Evolutionary conservation across 306 rosid genomes (phyloP).

Genomic region (Bauhinia variegata): DNA sequence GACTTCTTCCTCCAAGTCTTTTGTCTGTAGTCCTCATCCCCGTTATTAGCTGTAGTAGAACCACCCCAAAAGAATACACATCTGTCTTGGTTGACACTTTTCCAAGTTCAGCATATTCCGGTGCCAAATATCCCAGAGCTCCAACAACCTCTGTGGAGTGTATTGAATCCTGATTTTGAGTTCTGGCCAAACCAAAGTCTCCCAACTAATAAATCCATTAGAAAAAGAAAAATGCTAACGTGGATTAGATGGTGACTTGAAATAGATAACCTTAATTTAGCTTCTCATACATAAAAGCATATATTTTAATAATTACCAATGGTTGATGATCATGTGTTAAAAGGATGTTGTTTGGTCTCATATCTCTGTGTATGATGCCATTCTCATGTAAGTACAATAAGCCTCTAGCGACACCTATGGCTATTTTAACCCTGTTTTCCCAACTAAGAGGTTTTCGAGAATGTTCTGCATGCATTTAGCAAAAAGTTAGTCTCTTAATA

Average conservation of each 20-base stretch:
- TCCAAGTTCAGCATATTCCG: constrained; percentile 64
- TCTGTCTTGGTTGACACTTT: constrained; percentile 62
- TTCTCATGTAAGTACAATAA: constrained; percentile 52
- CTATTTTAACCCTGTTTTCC: constrained; percentile 55
- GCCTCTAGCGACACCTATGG: constrained; percentile 57
- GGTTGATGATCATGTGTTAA: constrained; percentile 55
- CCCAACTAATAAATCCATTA: constrained; percentile 44
- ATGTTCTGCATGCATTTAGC: background rate
- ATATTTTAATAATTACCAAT: constrained; percentile 36
- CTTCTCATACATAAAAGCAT: too few species aligned
- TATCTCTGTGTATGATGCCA: constrained; percentile 60
- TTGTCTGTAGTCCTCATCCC: constrained; percentile 54
- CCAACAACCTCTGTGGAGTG: constrained; percentile 54
- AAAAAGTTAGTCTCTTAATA: background rate
- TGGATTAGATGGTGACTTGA: too few species aligned
- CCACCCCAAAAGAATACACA: constrained; percentile 64
- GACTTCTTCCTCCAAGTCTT: constrained; percentile 55
- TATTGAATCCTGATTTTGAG: constrained; percentile 39
- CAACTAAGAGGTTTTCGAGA: constrained; percentile 43
- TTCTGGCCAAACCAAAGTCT: constrained; percentile 64
- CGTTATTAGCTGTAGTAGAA: constrained; percentile 55
- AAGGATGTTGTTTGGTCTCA: constrained; percentile 65
- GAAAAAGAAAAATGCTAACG: background rate
- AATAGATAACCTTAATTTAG: too few species aligned
- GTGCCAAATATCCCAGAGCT: constrained; percentile 63